phyloP scores from a whole-genome alignment of 2,329 filamentous ascomycete genomes.

The Colletotrichum sojae region DNA sequence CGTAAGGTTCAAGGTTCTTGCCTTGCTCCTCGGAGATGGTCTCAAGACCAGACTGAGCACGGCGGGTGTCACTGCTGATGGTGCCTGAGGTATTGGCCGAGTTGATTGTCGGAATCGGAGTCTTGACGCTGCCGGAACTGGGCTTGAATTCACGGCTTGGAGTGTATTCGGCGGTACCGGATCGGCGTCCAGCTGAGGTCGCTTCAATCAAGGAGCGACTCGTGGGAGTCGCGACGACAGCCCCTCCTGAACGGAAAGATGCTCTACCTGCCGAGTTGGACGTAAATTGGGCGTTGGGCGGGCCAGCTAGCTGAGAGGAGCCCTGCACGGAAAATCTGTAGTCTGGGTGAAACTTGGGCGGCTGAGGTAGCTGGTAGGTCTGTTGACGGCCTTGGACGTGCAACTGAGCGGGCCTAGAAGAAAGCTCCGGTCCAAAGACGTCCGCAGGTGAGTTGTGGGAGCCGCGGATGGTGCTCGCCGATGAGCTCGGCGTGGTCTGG shows the following conservation, averaged over 20 bases:
- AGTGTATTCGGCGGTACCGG: conserved; percentile 6
- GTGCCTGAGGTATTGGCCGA: background rate
- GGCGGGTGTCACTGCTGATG: conserved; percentile 3
- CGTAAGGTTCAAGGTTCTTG: background rate
- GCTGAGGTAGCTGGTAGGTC: conserved; percentile 27
- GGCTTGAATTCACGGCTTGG: conserved; percentile 8
- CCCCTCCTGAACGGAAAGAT: conserved; percentile 13
- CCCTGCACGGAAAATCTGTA: conserved; percentile 7
- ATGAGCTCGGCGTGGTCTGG: conserved; percentile 24
- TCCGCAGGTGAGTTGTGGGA: conserved; percentile 27
- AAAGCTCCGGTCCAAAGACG: conserved; percentile 28
- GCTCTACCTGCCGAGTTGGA: conserved; percentile 16
- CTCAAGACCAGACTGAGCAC: conserved; percentile 2
- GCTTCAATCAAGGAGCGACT: conserved; percentile 13
- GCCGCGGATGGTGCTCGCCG: conserved; percentile 21
- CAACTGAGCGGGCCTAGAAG: conserved; percentile 1
- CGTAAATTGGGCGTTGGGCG: background rate
- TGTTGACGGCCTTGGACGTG: conserved; percentile 1
- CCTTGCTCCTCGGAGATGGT: conserved; percentile 29
- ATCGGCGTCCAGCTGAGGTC: conserved; percentile 20
- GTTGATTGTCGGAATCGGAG: background rate
- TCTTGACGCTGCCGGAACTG: conserved; percentile 6
- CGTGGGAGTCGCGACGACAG: conserved; percentile 21
- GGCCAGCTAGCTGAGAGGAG: background rate
- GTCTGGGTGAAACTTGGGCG: conserved; percentile 25